These are phyloP conservation scores for Colletotrichum abscissum DNA, from an alignment of 2,329 filamentous ascomycete species.

Conservation along the genomic window DNA sequence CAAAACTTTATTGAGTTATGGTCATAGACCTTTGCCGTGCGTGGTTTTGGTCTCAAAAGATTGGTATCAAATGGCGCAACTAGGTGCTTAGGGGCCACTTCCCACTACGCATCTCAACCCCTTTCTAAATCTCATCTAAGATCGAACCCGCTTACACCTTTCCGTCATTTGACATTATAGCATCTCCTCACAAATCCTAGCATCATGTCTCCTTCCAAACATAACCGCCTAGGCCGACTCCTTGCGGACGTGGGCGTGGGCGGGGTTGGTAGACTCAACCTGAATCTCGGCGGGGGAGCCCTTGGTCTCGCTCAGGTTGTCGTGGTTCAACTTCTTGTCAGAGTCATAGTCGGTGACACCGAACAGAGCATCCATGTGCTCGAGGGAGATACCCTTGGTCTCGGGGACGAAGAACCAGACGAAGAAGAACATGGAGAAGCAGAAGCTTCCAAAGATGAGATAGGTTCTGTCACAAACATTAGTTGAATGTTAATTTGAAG, in stretches of 20 bases:
- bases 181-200: not conserved
- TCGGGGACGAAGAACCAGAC: slow-evolving; percentile 73
- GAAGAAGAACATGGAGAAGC: slow-evolving; percentile 71
- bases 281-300: slow-evolving; percentile 12
- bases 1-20: not conserved
- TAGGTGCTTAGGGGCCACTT: not conserved
- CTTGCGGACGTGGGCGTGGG: slow-evolving; percentile 33
- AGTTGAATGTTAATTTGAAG: not conserved
- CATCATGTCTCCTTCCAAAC: not conserved
- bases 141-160: slow-evolving; percentile 13
- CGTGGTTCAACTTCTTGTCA: slow-evolving; percentile 22
- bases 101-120: not conserved
- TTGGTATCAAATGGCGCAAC: slow-evolving; percentile 33
- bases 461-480: slow-evolving; percentile 57
- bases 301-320: slow-evolving; percentile 32
- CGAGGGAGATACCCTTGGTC: slow-evolving; percentile 63
- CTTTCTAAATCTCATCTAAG: slow-evolving; percentile 20
- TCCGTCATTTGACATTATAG: slow-evolving; percentile 4
- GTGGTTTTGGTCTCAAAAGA: slow-evolving; percentile 6
- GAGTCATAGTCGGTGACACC: slow-evolving; percentile 32
- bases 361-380: slow-evolving; percentile 37
- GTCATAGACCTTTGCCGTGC: slow-evolving; percentile 13
- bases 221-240: slow-evolving; percentile 12
- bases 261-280: slow-evolving; percentile 27
- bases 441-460: slow-evolving; percentile 73